Percentiles rank a stretch among this genome's conserved stretches.
Conservation (phyloP, 495 filamentous ascomycete genomes). For the Xeromyces bisporus region DNA sequence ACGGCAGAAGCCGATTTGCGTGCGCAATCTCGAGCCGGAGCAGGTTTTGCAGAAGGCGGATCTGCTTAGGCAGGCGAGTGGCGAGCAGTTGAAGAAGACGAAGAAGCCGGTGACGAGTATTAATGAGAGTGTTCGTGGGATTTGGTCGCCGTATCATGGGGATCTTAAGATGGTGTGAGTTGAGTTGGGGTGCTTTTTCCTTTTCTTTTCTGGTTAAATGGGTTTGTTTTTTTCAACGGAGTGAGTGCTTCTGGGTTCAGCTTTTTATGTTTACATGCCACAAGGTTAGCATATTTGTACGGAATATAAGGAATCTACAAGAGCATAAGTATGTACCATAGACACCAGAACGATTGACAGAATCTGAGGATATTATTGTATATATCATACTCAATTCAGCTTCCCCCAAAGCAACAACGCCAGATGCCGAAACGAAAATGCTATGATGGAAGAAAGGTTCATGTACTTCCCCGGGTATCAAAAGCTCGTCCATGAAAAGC, state of each 20-base stretch:
- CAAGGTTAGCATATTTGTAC: too few relatives aligned
- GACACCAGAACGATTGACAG: too few relatives aligned
- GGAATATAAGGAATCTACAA: too few relatives aligned
- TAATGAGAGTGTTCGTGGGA: conserved; percentile 83
- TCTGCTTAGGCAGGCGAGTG: conserved; percentile 65
- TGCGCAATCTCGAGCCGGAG: conserved; percentile 64
- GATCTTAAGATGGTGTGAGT: conserved; percentile 25
- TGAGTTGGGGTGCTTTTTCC: conserved; percentile 1
- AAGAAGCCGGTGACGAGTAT: conserved; percentile 71
- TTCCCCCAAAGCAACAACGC: too few relatives aligned
- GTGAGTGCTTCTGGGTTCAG: too few relatives aligned
- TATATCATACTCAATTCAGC: too few relatives aligned
- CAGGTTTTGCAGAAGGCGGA: conserved; percentile 70
- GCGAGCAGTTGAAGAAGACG: conserved; percentile 64
- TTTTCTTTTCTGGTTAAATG: neutral
- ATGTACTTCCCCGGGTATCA: neutral
- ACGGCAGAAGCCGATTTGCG: conserved; percentile 68
- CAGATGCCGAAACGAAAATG: neutral
- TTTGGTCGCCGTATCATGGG: conserved; percentile 91
- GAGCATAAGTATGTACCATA: too few relatives aligned
- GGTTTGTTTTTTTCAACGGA: conserved; percentile 7
- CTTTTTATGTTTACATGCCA: too few relatives aligned
- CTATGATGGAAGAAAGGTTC: too few relatives aligned
- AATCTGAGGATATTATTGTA: too few relatives aligned
- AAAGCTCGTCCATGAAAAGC: neutral